phyloP scores from a whole-genome alignment of 1,284 basidiomycete species.

The Papiliotrema nemorosa region DNA sequence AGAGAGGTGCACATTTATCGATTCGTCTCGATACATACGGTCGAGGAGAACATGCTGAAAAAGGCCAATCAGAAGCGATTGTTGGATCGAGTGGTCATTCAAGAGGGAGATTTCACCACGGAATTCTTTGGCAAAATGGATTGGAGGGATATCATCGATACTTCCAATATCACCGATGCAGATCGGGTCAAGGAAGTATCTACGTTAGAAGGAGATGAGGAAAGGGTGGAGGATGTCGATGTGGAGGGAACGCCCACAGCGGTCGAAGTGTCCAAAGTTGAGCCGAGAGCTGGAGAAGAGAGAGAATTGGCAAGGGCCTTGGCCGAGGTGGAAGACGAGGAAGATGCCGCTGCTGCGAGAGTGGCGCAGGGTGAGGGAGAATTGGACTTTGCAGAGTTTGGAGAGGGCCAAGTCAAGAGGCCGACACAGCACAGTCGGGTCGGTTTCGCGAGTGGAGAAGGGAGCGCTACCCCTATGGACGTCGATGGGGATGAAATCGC shows the following conservation, averaged over 20 bases:
- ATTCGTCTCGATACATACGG: conserved; percentile 76
- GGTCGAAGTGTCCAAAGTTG: conserved; percentile 26
- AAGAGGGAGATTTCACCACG: conserved; percentile 78
- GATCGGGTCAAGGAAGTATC: conserved; percentile 10
- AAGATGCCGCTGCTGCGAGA: conserved; percentile 75
- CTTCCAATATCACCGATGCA: conserved; percentile 14
- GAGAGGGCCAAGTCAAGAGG: conserved; percentile 47
- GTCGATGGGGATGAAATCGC: conserved; percentile 2
- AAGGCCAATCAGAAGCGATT: conserved; percentile 95
- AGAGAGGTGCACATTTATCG: conserved; percentile 96
- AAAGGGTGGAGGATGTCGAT: conserved; percentile 30
- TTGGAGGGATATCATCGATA: conserved; percentile 78
- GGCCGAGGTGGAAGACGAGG: conserved; percentile 83
- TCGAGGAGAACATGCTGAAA: conserved; percentile 93
- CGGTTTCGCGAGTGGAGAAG: not conserved
- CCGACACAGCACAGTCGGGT: conserved; percentile 8
- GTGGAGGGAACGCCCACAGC: conserved; percentile 28
- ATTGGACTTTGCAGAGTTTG: conserved; percentile 73
- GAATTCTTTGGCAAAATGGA: conserved; percentile 59
- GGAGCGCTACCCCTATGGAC: not conserved
- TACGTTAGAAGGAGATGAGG: conserved; percentile 9
- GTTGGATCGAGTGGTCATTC: conserved; percentile 88
- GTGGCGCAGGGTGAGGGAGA: conserved; percentile 78
- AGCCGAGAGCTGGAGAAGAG: conserved; percentile 37
- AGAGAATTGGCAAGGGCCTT: conserved; percentile 61